Evolutionary conservation across 768 basidiomycete genomes (phyloP), one percentile per base, ranked within the genome.

Genomic region (Mrakia frigida): DNA sequence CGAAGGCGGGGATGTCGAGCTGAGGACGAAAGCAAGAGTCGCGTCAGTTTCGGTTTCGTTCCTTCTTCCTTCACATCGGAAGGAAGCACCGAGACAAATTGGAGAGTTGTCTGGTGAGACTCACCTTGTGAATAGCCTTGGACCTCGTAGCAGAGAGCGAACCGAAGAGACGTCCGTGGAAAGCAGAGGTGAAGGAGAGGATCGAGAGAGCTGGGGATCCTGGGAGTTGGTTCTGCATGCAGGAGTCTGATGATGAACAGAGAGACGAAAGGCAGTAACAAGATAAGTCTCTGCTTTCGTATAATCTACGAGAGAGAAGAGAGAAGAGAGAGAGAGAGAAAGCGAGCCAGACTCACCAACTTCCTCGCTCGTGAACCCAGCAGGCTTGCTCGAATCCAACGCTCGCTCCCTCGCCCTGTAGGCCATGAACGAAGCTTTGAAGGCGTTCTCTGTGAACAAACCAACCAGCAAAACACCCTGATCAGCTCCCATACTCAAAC

Each of bases 81-180:
- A n/a, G n/a, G n/a, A n/a, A n/a, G n/a, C n/a, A n/a, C n/a, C n/a
- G n/a, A n/a, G n/a, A n/a, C n/a, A n/a, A n/a, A n/a, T n/a, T n/a
- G n/a, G n/a, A n/a, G n/a, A n/a, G n/a, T n/a, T n/a, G n/a, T n/a
- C n/a, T n/a, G n/a, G n/a, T n/a, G n/a, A n/a, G n/a, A 52, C 56
- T 56, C 67, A 80, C 83, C 81, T 85, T 85, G 80, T 86, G 85
- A 39, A 86, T 85, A 11, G 85, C 83, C 78, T 85, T 85, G 70
- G 81, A 82, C 46, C 84, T 78, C 0, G 85, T 86, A 3, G 82
- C 80, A 31, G 82, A 83, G 68, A 86, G 80, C 71, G 81, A 81
- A 0, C 84, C 85, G 69, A 86, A 83, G 46, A 85, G 73, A 33
- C 85, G 80, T 14, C 85, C 85, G 80, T 86, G 85, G 80, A 86